Conservation (phyloP, 1,284 basidiomycete species). For the Pholiota adiposa region DNA sequence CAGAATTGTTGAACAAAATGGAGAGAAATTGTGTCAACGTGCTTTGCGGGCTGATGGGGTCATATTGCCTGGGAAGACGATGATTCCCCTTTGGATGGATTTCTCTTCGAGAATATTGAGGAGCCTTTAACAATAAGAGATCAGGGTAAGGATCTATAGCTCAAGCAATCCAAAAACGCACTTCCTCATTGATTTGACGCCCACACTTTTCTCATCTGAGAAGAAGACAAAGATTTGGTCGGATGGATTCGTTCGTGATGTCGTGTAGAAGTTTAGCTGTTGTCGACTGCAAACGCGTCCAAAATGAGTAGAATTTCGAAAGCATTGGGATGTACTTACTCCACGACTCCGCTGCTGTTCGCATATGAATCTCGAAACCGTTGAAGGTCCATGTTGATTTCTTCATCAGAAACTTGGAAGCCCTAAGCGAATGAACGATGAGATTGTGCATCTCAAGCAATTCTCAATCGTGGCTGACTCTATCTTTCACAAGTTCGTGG, state of each 20-base stretch:
- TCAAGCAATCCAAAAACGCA: slow-evolving; percentile 43
- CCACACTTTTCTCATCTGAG: slow-evolving; percentile 90
- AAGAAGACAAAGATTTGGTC: slow-evolving; percentile 96
- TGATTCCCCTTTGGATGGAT: slow-evolving; percentile 88
- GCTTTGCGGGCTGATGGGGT: slow-evolving; percentile 96
- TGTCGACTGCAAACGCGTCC: slow-evolving; percentile 62
- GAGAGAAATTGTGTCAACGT: slow-evolving; percentile 25
- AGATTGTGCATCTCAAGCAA: slow-evolving; percentile 16
- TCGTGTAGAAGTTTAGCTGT: slow-evolving; percentile 88
- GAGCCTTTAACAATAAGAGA: slow-evolving; percentile 55
- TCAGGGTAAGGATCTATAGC: neutral
- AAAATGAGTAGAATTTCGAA: slow-evolving; percentile 9
- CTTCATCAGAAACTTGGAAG: slow-evolving; percentile 89
- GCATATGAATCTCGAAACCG: slow-evolving; percentile 75
- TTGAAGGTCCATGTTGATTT: slow-evolving; percentile 84
- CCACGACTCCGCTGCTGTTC: slow-evolving; percentile 63
- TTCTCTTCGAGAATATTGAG: slow-evolving; percentile 89
- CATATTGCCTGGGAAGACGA: slow-evolving; percentile 97
- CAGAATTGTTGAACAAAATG: slow-evolving; percentile 8
- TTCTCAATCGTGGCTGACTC: slow-evolving; percentile 53
- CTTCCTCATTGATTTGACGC: slow-evolving; percentile 97
- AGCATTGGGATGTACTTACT: slow-evolving; percentile 46
- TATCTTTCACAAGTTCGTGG: slow-evolving; percentile 94
- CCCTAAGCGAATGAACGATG: slow-evolving; percentile 54
- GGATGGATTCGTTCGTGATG: slow-evolving; percentile 64